Conservation (phyloP, 768 basidiomycete species). For the Pulveroboletus sp. region DNA sequence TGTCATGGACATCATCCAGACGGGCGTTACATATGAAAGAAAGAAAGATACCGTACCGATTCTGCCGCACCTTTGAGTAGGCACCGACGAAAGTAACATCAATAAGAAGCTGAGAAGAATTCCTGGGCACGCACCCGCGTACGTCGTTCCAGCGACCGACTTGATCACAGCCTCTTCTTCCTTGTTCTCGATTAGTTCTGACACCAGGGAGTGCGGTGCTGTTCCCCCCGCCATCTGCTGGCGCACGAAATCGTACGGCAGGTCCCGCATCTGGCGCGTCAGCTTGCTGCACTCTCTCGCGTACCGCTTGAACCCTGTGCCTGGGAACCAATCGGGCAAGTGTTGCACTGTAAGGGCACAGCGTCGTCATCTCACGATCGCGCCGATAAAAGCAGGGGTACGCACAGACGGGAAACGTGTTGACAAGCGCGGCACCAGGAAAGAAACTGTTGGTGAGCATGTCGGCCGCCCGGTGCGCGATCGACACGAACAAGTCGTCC, state of each 20-base stretch:
- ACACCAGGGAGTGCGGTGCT: constrained; percentile 19
- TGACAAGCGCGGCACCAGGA: constrained; percentile 31
- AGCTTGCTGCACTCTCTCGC: constrained; percentile 17
- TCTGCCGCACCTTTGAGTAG: constrained; percentile 18
- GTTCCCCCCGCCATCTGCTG: constrained; percentile 17
- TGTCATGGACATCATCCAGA: neutral
- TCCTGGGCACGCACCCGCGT: constrained; percentile 29
- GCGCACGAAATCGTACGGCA: constrained; percentile 17
- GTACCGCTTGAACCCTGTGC: constrained; percentile 24
- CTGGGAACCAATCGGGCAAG: constrained; percentile 32
- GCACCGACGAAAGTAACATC: neutral
- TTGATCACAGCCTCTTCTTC: constrained; percentile 28
- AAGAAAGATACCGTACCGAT: too few species aligned
- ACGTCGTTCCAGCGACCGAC: constrained; percentile 29
- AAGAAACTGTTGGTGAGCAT: constrained; percentile 26
- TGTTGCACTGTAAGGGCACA: constrained; percentile 25
- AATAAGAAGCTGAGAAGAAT: too few species aligned
- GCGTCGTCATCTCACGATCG: too few species aligned
- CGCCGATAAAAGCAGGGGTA: neutral
- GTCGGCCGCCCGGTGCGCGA: constrained; percentile 30
- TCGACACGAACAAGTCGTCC: constrained; percentile 29
- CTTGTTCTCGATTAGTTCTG: constrained; percentile 21
- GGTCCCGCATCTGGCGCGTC: constrained; percentile 17
- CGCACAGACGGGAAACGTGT: constrained; percentile 30
- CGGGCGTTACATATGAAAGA: too few species aligned